Percentiles rank a stretch among this genome's conserved stretches.
These are phyloP conservation scores for Cicer pinnatifidum DNA, from an alignment of 306 rosid species.

Conservation along the genomic window DNA sequence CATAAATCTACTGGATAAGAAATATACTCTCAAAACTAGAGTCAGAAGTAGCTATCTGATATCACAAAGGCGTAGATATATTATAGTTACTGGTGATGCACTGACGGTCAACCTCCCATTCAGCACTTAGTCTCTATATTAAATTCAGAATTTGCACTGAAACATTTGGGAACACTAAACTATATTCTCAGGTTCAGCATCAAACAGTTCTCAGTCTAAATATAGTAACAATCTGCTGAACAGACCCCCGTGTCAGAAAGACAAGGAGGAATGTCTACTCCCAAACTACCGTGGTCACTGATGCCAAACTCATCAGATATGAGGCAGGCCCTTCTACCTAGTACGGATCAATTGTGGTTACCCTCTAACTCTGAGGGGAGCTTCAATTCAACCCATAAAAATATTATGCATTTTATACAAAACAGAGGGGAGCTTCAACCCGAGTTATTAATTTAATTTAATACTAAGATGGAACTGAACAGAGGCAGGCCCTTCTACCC, in stretches of 20 bases:
- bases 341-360: background rate
- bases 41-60: background rate
- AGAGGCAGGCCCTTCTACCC: too few relatives aligned
- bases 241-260: background rate
- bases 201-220: background rate
- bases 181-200: background rate
- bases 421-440: background rate
- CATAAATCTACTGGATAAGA: background rate
- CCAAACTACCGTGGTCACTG: background rate
- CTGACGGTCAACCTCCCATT: background rate
- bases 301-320: background rate
- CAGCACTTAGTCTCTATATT: background rate
- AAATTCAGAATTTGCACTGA: background rate
- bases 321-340: background rate
- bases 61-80: constrained; percentile 13
- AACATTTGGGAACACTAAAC: background rate
- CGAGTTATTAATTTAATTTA: background rate
- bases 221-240: background rate
- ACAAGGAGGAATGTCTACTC: background rate
- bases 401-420: background rate
- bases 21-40: background rate
- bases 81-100: background rate
- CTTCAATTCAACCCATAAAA: constrained; percentile 13
- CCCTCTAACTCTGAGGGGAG: background rate
- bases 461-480: constrained; percentile 2